These are phyloP conservation scores for Aureobasidium vineae DNA, from an alignment of 2,329 filamentous ascomycete genomes.

Conservation along the genomic window DNA sequence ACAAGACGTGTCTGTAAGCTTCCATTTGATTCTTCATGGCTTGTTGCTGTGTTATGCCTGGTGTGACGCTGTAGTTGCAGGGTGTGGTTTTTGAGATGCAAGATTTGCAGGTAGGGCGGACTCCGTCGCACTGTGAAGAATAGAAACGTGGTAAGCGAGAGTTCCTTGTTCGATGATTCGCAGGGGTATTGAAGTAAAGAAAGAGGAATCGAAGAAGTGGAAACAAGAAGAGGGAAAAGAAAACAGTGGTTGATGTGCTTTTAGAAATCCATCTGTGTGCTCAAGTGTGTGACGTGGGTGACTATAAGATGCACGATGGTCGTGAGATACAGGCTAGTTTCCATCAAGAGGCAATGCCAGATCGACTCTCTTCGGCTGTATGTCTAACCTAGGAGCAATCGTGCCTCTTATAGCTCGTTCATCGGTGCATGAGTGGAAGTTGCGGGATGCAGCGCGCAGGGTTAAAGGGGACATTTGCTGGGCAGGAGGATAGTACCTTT, in stretches of 20 bases:
- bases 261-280: not conserved
- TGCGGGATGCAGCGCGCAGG: not conserved
- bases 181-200: too few species aligned
- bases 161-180: not conserved
- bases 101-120: not conserved
- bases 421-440: not conserved
- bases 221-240: not conserved
- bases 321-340: not conserved
- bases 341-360: not conserved
- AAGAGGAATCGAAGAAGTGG: not conserved
- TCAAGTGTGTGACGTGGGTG: not conserved
- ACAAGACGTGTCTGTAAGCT: conserved; percentile 3
- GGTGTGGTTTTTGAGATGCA: not conserved
- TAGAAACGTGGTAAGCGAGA: not conserved
- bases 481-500: conserved; percentile 3
- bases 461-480: not conserved
- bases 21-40: conserved; percentile 7
- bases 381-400: not conserved
- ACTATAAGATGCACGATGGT: not conserved
- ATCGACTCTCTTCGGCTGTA: not conserved
- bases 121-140: conserved; percentile 1
- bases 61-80: conserved; percentile 6
- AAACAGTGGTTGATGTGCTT: not conserved
- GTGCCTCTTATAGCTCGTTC: not conserved
- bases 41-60: conserved; percentile 18